phyloP scores from a whole-genome alignment of 2,329 filamentous ascomycete genomes.

The Xylariaceae sp. region DNA sequence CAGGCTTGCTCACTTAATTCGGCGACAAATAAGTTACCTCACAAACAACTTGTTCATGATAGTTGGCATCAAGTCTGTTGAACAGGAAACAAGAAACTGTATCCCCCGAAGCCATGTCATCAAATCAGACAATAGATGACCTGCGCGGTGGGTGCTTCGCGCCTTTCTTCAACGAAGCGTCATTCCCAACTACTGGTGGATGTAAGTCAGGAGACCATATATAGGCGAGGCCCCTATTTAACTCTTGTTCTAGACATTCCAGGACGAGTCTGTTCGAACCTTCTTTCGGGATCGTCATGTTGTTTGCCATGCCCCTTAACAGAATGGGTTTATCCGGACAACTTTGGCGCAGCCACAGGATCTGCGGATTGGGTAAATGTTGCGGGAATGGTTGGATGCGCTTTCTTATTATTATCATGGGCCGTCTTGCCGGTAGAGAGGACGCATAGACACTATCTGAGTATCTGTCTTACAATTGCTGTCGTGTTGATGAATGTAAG shows the following conservation, averaged over 20 bases:
- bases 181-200: conserved; percentile 47
- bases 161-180: conserved; percentile 64
- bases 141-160: conserved; percentile 53
- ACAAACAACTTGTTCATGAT: background rate
- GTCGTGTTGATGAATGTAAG: conserved; percentile 77
- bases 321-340: conserved; percentile 66
- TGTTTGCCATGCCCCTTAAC: conserved; percentile 88
- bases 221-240: conserved; percentile 10
- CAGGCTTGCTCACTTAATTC: background rate
- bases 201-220: conserved; percentile 24
- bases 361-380: conserved; percentile 83
- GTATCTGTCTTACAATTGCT: conserved; percentile 75
- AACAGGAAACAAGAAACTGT: conserved; percentile 1
- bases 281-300: conserved; percentile 54
- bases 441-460: conserved; percentile 89
- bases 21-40: conserved; percentile 1
- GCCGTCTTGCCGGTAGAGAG: conserved; percentile 76
- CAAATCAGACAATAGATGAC: conserved; percentile 15
- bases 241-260: conserved; percentile 39
- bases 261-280: conserved; percentile 52
- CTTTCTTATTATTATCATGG: conserved; percentile 79
- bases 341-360: conserved; percentile 55
- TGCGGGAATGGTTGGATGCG: conserved; percentile 63
- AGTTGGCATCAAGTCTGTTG: too few species aligned
- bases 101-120: conserved; percentile 11